Conservation (phyloP, 306 rosid species). For the Luffa acutangula region DNA sequence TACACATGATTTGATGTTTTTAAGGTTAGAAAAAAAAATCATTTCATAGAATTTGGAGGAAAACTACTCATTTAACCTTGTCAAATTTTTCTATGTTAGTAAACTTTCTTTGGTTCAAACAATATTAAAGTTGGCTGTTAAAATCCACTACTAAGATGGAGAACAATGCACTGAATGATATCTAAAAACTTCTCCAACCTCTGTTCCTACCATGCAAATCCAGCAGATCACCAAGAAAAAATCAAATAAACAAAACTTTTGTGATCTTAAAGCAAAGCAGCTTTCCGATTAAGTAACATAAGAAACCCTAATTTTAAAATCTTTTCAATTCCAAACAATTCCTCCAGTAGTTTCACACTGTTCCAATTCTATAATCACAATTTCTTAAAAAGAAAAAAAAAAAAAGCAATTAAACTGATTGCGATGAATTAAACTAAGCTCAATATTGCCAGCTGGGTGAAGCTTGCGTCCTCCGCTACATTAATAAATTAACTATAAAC, state of each 20-base stretch:
- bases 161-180: not conserved
- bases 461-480: not conserved
- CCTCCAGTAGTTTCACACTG: not conserved
- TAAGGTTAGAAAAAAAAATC: too few relatives aligned
- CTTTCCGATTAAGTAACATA: not conserved
- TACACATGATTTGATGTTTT: not conserved
- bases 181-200: not conserved
- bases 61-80: not conserved
- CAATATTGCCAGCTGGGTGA: not conserved
- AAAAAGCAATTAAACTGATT: not conserved
- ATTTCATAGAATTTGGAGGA: not conserved
- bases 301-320: not conserved
- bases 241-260: not conserved
- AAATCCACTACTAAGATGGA: not conserved
- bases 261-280: not conserved
- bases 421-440: not conserved
- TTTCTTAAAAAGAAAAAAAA: too few relatives aligned
- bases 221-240: not conserved
- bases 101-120: too few relatives aligned
- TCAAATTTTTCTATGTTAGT: too few relatives aligned
- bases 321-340: not conserved
- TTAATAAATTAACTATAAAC: not conserved
- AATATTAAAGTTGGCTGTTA: not conserved
- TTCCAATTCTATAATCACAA: not conserved
- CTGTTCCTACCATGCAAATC: not conserved